These are phyloP conservation scores for Mycena amicta DNA, from an alignment of 768 basidiomycete genomes.

Conservation along the genomic window DNA sequence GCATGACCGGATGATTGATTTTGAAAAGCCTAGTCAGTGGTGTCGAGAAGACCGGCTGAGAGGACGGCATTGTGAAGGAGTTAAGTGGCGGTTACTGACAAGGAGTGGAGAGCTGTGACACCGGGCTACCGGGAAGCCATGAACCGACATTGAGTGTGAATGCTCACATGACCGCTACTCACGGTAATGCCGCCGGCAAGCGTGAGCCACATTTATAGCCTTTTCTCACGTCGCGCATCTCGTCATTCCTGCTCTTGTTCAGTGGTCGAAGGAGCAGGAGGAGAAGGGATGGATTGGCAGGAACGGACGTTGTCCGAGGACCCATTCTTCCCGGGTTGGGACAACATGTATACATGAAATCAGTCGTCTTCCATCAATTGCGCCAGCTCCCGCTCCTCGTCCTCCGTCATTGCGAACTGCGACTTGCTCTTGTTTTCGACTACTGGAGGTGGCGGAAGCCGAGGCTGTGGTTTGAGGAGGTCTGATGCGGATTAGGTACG, in stretches of 20 bases:
- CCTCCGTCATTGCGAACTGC: slow-evolving; percentile 67
- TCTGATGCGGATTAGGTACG: slow-evolving; percentile 32
- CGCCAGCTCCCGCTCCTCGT: slow-evolving; percentile 88
- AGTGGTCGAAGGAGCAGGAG: slow-evolving; percentile 54
- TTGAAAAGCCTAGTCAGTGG: slow-evolving; percentile 76
- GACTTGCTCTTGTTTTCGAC: slow-evolving; percentile 18
- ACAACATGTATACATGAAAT: slow-evolving; percentile 17
- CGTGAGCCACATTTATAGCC: no score
- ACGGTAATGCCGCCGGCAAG: no score
- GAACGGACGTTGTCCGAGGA: slow-evolving; percentile 52
- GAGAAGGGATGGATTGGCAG: slow-evolving; percentile 48
- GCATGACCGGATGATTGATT: slow-evolving; percentile 83
- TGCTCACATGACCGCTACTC: no score
- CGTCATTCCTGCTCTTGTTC: slow-evolving; percentile 45
- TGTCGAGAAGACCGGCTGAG: slow-evolving; percentile 65
- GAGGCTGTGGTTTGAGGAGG: slow-evolving; percentile 39
- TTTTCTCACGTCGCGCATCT: slow-evolving; percentile 45
- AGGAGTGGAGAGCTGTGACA: not conserved
- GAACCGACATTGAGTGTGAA: no score
- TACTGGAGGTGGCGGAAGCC: slow-evolving; percentile 9
- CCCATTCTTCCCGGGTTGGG: slow-evolving; percentile 55
- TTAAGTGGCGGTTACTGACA: not conserved
- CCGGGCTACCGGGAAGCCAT: not conserved
- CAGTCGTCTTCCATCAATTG: slow-evolving; percentile 55
- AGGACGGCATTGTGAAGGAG: slow-evolving; percentile 58